These are phyloP conservation scores for Arthroderma sp. DNA, from an alignment of 2,329 filamentous ascomycete species.

Conservation along the genomic window DNA sequence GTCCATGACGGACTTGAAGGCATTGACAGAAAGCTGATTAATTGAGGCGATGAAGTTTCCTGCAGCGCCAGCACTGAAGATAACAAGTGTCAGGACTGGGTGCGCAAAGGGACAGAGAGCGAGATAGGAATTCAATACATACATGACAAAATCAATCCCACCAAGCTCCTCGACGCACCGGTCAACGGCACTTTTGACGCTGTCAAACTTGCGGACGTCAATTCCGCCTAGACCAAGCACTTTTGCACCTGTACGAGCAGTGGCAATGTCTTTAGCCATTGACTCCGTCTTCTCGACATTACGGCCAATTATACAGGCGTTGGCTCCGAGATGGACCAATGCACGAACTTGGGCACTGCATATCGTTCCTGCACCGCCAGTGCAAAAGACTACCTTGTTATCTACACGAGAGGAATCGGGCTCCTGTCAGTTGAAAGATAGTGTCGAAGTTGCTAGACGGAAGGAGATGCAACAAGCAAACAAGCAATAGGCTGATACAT, in stretches of 20 bases:
- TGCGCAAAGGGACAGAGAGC: background rate
- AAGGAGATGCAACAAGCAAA: too few relatives aligned
- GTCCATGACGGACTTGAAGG: slow-evolving; percentile 89
- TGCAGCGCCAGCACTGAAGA: slow-evolving; percentile 70
- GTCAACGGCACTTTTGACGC: slow-evolving; percentile 60
- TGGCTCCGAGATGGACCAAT: slow-evolving; percentile 76
- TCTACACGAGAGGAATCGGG: slow-evolving; percentile 36
- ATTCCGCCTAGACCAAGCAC: slow-evolving; percentile 71
- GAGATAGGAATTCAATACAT: slow-evolving; percentile 19
- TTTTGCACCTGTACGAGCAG: slow-evolving; percentile 61
- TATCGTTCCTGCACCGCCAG: slow-evolving; percentile 84
- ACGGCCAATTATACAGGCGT: slow-evolving; percentile 87
- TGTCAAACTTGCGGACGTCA: slow-evolving; percentile 60
- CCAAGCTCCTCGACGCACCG: slow-evolving; percentile 72
- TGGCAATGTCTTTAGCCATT: slow-evolving; percentile 69
- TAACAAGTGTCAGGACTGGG: background rate
- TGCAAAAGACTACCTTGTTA: slow-evolving; percentile 85
- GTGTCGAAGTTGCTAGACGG: too few relatives aligned
- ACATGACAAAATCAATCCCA: slow-evolving; percentile 86
- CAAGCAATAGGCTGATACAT: slow-evolving; percentile 15
- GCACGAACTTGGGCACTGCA: slow-evolving; percentile 90
- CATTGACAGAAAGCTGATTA: slow-evolving; percentile 67
- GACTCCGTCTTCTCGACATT: slow-evolving; percentile 76
- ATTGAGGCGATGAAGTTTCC: slow-evolving; percentile 91
- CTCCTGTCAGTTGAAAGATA: background rate